Evolutionary conservation across 768 basidiomycete genomes (phyloP).

Genomic region (Tricholoma hemisulphureum): DNA sequence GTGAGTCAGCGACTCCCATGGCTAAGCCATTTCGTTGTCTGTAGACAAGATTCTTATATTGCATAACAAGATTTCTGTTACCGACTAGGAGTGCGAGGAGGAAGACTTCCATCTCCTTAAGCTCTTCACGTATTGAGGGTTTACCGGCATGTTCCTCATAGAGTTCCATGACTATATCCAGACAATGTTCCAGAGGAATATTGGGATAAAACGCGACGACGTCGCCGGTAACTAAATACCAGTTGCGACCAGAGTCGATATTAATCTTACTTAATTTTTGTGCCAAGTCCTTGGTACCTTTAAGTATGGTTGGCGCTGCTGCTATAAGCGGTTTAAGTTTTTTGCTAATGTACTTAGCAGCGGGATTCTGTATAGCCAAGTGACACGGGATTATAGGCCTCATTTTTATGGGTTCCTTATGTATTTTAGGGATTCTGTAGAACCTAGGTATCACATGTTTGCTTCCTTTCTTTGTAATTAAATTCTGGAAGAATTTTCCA

Average conservation of each 20-base stretch:
- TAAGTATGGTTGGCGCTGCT: slow-evolving; percentile 13
- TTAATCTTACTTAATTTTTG: slow-evolving; percentile 26
- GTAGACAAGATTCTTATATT: slow-evolving; percentile 20
- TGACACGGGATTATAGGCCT: slow-evolving; percentile 34
- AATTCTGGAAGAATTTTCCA: neutral
- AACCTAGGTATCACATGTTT: slow-evolving; percentile 2
- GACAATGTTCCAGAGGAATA: neutral
- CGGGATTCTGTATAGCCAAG: slow-evolving; percentile 16
- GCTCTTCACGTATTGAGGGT: too few relatives aligned
- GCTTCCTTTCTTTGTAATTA: neutral
- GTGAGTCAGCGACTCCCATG: slow-evolving; percentile 31
- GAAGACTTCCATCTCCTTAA: slow-evolving; percentile 13
- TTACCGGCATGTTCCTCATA: neutral
- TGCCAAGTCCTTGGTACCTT: slow-evolving; percentile 29
- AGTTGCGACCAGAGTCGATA: neutral
- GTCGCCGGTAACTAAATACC: neutral
- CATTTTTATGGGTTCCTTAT: slow-evolving; percentile 31
- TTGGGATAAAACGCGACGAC: neutral
- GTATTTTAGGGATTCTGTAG: slow-evolving; percentile 33
- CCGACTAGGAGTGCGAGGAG: slow-evolving; percentile 11
- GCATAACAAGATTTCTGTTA: slow-evolving; percentile 20
- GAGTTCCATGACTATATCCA: neutral
- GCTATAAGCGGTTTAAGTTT: slow-evolving; percentile 33
- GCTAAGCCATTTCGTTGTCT: slow-evolving; percentile 28
- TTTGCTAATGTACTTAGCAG: slow-evolving; percentile 31